A percentile compares a stretch with the other conserved stretches of the same genome.
Conservation (phyloP, 2,329 filamentous ascomycete species). For the Calcarisporium arbuscula region DNA sequence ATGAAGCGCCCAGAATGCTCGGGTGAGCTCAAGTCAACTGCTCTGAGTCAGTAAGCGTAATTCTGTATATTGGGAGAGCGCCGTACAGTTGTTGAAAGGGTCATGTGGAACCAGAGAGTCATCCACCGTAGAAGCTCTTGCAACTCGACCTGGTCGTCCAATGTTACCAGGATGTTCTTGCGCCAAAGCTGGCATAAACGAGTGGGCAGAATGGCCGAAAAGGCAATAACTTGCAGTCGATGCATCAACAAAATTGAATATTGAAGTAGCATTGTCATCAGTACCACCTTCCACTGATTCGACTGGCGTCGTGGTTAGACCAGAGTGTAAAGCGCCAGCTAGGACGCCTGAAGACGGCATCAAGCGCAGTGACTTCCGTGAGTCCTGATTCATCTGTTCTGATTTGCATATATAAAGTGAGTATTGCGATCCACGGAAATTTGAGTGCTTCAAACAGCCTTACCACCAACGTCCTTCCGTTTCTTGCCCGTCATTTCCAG, state of each 20-base stretch:
- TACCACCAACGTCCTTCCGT: not conserved
- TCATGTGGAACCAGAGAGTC: not conserved
- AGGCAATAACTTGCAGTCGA: no score
- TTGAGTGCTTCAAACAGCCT: not conserved
- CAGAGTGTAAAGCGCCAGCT: not conserved
- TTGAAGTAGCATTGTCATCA: not conserved
- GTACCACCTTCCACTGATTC: not conserved
- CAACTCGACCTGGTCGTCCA: not conserved
- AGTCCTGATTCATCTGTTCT: not conserved
- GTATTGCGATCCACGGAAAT: not conserved
- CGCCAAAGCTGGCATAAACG: not conserved
- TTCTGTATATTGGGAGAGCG: not conserved
- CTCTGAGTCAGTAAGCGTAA: not conserved
- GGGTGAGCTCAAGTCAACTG: not conserved
- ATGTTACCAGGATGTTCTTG: not conserved
- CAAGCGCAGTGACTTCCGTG: not conserved
- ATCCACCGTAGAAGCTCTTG: not conserved
- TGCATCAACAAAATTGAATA: no score
- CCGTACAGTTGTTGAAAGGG: conserved; percentile 1
- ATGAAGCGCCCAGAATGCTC: not conserved
- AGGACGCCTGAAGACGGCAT: not conserved
- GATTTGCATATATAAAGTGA: not conserved
- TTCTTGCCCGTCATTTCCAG: conserved; percentile 3
- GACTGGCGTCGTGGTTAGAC: not conserved
- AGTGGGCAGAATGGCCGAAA: no score